Evolutionary conservation across 495 filamentous ascomycete species (phyloP).

Genomic region (Neurospora cerealis): DNA sequence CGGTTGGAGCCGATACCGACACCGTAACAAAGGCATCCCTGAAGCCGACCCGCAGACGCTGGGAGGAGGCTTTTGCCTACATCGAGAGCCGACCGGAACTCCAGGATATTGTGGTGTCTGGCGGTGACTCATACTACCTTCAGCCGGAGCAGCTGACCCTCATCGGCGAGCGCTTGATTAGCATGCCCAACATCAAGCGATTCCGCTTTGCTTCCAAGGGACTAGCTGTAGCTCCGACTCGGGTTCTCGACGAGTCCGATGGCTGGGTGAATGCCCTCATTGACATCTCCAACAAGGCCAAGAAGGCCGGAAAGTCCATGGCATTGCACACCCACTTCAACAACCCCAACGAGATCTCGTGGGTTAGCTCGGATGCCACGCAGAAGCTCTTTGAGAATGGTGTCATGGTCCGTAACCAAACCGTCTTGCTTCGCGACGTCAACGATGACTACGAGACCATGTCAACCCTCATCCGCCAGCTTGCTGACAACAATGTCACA

Average conservation of each 20-base stretch:
- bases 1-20: conserved; percentile 41
- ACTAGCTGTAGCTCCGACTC: conserved; percentile 39
- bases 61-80: conserved; percentile 40
- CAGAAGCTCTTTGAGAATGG: conserved; percentile 39
- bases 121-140: conserved; percentile 47
- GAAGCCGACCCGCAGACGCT: conserved; percentile 30
- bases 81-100: conserved; percentile 37
- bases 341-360: conserved; percentile 48
- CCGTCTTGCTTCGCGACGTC: conserved; percentile 44
- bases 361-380: conserved; percentile 43
- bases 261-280: conserved; percentile 42
- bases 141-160: conserved; percentile 21
- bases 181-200: conserved; percentile 34
- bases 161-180: conserved; percentile 31
- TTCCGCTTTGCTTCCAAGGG: conserved; percentile 51
- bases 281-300: conserved; percentile 34
- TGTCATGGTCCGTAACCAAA: conserved; percentile 42
- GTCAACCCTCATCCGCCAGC: conserved; percentile 35
- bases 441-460: conserved; percentile 46
- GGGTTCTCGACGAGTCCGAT: conserved; percentile 40
- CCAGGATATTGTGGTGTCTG: conserved; percentile 48
- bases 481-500: conserved; percentile 44
- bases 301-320: conserved; percentile 42
- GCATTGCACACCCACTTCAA: conserved; percentile 56
- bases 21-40: conserved; percentile 37